Conservation (phyloP, 805 yeast species). For the Blastobotrys parvus region DNA sequence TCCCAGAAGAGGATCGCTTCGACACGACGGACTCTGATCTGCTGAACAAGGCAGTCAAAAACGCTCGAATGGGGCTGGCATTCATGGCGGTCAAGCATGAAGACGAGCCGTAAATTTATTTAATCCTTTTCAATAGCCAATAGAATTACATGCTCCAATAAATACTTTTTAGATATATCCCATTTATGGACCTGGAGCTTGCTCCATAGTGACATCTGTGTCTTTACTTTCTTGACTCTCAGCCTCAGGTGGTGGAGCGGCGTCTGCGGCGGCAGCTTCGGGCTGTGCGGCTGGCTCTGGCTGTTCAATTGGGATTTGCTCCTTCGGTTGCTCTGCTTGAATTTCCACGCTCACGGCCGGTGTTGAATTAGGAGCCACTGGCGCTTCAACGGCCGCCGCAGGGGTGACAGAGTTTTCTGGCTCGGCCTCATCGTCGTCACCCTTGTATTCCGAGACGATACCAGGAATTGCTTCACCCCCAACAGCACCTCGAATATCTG, state of each 20-base stretch:
- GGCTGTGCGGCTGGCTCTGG: background rate
- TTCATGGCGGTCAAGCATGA: slow-evolving; percentile 43
- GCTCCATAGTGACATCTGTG: slow-evolving; percentile 4
- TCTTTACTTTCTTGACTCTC: background rate
- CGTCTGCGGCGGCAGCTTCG: slow-evolving; percentile 9
- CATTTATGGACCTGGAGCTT: background rate
- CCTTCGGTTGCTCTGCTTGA: no score
- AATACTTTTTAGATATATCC: background rate
- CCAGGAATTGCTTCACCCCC: slow-evolving; percentile 43
- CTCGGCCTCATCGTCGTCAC: background rate
- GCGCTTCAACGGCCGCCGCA: background rate
- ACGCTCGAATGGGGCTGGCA: slow-evolving; percentile 54
- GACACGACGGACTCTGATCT: slow-evolving; percentile 39
- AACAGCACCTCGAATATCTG: slow-evolving; percentile 49
- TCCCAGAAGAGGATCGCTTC: slow-evolving; percentile 39
- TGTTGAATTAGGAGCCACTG: no score
- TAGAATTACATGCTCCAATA: background rate
- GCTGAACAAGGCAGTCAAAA: slow-evolving; percentile 38
- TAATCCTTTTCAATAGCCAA: background rate
- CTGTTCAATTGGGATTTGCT: no score
- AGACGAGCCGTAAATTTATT: background rate
- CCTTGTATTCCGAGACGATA: slow-evolving; percentile 16
- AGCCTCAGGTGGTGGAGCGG: background rate
- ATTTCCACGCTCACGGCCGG: no score
- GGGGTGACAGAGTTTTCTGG: background rate